Evolutionary conservation across 83 land plant genomes (phyloP), one percentile per base, ranked within the genome.

Genomic region (Larix sibirica): DNA sequence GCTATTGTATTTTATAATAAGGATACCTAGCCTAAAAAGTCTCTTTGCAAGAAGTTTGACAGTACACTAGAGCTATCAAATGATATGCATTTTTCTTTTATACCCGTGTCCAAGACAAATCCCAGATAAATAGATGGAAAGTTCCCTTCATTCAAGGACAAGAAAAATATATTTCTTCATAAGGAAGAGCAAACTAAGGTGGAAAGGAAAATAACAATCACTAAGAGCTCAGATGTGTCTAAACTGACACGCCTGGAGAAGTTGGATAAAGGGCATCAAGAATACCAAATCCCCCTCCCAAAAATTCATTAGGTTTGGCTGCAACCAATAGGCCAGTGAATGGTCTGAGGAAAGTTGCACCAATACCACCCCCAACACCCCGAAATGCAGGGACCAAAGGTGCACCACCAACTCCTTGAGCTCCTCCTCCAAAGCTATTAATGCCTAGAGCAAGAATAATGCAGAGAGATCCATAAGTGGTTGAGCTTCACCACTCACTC

Each of bases 401-500:
- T n/a, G 77, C 58, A 47, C 9, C 50, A 8, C 50, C 50, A 47
- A 7, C 50, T 42, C 50, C 50, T 8, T 8, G 0, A 47, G 2
- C 0, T 47, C 10, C 10, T 47, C 50, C 50, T 47, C 10, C 10
- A 8, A 7, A 47, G 10, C 10, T 7, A 47, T 47, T 47, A 47
- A 47, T 47, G 0, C 0, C 7, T 47, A 8, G 50, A 7, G 7
- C 10, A 47, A 47, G 50, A 47, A 0, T 47, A 58, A 31, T 77
- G 80, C 80, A 77, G 62, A 77, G 26, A 59, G 90, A 92, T 77
- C 98, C 99, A 75, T 95, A 98, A 87, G 95, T 97, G 59, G 96
- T 96, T 38, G 96, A 97, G 90, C 93, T 97, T 78, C 94, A 97
- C 82, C 99, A 94, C 78, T 94, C 98, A 1, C 77, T 97, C 69